Base-by-base conservation (phyloP, 345 rosid species). In the Geranium brycei region DNA sequence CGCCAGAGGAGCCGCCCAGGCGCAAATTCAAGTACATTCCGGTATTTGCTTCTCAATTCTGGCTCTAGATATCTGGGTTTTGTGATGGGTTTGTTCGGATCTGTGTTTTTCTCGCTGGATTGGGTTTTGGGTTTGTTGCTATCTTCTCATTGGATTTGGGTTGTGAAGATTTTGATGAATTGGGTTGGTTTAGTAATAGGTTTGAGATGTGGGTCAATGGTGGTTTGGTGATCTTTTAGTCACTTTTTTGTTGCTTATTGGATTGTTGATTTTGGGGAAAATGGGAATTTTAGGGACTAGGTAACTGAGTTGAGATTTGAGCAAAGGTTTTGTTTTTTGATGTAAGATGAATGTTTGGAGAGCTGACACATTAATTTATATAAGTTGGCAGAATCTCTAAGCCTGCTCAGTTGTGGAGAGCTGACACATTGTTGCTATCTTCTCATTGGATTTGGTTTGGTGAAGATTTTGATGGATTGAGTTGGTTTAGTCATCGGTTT, bases 1-100 rank as follows among this genome's bases (percentile, higher is more conserved):
- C 60, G 19, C 71, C 51, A 0, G 81, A 82, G 75, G 96, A 85
- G 68, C 97, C 80, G 56, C 99, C 92, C 0, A 76, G 83, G 62
- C 84, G 92, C 4, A 88, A 87, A 79, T 93, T 80, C 83, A 93
- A 83, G 77, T 91, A 90, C 77, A 78, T 91, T 59, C 99, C 97
- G 85, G 99, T 91, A 80, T 62, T 67, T 31, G 4, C 32, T 38
- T 1, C 1, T 35, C 10, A 13, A 17, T 40, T 65, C 14, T 19
- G 7, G 28, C 16, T 51, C 67, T 65, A 1, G 41, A 35, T 35
- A 1, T 35, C 10, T 35, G 41, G 7, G 5, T 61, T 40, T 5
- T 69, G 15, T 31, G 17, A 19, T 31, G 47, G 53, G 59, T 23
- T 51, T 64, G 12, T 0, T 47, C 47, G 6, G 14, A 47, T 47